phyloP scores from a whole-genome alignment of 352 stramenopile species.

The Phytophthora idaei region DNA sequence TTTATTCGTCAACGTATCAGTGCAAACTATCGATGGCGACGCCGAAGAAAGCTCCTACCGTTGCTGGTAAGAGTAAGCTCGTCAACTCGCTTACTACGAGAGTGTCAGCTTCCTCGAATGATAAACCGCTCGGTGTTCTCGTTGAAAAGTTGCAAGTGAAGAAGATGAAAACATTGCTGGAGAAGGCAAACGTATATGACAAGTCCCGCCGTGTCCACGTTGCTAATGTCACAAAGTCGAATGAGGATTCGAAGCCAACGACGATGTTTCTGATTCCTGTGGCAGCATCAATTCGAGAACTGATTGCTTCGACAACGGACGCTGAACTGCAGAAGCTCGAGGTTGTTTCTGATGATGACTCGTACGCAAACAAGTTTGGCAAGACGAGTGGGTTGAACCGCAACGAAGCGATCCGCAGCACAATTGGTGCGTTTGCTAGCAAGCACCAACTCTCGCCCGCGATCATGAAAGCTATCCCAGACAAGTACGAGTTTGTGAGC shows the following conservation, averaged over 20 bases:
- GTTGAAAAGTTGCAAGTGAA: conserved; percentile 78
- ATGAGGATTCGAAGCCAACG: conserved; percentile 14
- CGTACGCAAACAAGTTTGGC: conserved; percentile 78
- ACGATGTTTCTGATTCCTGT: conserved; percentile 73
- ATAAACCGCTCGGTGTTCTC: conserved; percentile 46
- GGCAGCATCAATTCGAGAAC: conserved; percentile 39
- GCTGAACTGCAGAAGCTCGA: conserved; percentile 44
- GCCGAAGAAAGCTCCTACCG: conserved; percentile 2
- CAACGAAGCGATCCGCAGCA: conserved; percentile 72
- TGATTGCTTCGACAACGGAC: conserved; percentile 28
- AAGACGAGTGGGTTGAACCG: conserved; percentile 74
- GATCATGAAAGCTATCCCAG: conserved; percentile 47
- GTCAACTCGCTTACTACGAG: conserved; percentile 4
- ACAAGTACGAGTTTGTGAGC: conserved; percentile 81
- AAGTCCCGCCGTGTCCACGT: conserved; percentile 76
- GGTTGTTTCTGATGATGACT: conserved; percentile 59
- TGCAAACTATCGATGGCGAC: conserved; percentile 49
- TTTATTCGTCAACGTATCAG: conserved; percentile 72
- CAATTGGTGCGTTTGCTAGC: conserved; percentile 56
- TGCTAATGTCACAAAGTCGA: conserved; percentile 11
- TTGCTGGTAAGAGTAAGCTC: conserved; percentile 12
- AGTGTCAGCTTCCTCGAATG: conserved; percentile 8
- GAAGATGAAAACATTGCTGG: conserved; percentile 76
- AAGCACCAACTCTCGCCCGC: conserved; percentile 47
- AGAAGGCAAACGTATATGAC: conserved; percentile 72